Base-by-base conservation (phyloP, 1,284 basidiomycete genomes). In the Ceratobasidium sp. region DNA sequence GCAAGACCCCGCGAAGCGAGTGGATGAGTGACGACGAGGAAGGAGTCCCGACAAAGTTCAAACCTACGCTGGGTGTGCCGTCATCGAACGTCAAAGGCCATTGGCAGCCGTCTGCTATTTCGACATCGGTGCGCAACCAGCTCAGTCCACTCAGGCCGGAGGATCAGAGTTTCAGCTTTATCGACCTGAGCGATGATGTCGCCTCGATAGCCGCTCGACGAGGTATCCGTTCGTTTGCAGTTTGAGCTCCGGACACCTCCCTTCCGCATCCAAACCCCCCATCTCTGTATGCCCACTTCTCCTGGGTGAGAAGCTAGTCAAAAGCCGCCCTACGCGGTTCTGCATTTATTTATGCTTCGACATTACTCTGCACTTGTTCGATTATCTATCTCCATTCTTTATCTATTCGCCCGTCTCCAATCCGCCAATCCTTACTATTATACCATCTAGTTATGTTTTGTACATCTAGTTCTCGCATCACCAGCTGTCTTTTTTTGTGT, bases 1-100 rank as follows among this genome's bases (percentile, higher is more conserved):
- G 73, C 47, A 54, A 47, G 1, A 21, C 26, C 7, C 64, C 49
- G n/a, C 64, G 64, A 13, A 67, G 64, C 64, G 50, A 67, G 38
- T 67, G 64, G 64, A 67, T 67, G 64, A 67, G 64, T 41, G 64
- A 67, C 64, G 64, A 67, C 14, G 64, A 67, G 23, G 64, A 67
- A 18, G 49, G 32, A 5, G 44, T 16, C 11, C 23, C 59, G 5
- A 9, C 30, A 4, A 67, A 28, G 26, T 5, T 44, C 14, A 54
- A 49, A 23, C 62, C 62, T 1, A 21, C 30, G 1, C 30, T 57
- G 9, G 35, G 54, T 30, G 35, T 57, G 23, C 54, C 54, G 13
- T 57, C 54, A 30, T 30, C 35, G 54, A n/a, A 26, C 18, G 28
- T 57, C 54, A 26, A 28, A 14, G 14, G 26, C 54, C 14, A 5